Percentiles rank a stretch among this genome's conserved stretches.
Conservation (phyloP, 305 asterid species). For the Fraxinus platypoda region DNA sequence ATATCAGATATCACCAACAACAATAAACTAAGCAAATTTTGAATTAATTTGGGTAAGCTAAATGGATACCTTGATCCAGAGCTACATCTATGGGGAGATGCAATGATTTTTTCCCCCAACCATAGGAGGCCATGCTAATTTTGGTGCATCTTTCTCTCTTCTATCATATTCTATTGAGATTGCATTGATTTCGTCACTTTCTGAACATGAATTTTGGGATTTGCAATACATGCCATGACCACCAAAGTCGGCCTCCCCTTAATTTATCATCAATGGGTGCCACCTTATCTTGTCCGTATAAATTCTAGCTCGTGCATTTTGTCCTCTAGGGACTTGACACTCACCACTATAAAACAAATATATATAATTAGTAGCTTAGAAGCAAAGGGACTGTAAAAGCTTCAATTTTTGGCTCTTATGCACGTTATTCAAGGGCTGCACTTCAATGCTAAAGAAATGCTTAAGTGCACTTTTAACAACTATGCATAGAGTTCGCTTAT, state of each 20-base stretch:
- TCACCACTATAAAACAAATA: not conserved
- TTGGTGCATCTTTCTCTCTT: not conserved
- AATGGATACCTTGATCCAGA: not conserved
- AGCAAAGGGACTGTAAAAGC: not conserved
- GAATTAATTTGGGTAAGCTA: not conserved
- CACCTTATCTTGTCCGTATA: not conserved
- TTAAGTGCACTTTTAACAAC: not conserved
- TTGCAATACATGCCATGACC: not conserved
- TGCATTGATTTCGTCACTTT: not conserved
- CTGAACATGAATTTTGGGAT: not conserved
- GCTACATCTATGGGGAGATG: not conserved
- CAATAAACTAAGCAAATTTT: not conserved
- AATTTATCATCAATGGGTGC: not conserved
- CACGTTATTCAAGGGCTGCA: not conserved
- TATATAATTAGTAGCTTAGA: not conserved
- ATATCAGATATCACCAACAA: not conserved
- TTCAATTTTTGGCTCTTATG: not conserved
- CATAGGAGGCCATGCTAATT: not conserved
- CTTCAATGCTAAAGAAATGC: not conserved
- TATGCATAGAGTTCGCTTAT: not conserved
- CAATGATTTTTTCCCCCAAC: not conserved
- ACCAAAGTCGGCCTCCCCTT: not conserved
- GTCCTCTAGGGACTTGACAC: not conserved
- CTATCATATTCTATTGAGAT: not conserved
- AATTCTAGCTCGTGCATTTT: not conserved